Conservation (phyloP, 306 rosid species). For the Begonia loranthoides region DNA sequence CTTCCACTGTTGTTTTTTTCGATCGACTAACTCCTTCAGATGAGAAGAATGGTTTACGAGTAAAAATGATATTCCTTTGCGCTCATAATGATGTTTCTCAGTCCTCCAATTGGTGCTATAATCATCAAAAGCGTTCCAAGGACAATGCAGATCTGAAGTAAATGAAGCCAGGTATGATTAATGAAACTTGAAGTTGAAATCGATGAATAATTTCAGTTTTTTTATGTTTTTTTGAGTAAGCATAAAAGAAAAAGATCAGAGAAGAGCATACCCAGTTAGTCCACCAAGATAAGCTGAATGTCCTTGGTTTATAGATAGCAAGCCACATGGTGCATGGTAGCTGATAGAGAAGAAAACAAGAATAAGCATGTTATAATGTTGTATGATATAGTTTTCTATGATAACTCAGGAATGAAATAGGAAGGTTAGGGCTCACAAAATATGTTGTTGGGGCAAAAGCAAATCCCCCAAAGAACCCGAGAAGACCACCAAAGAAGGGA, state of each 20-base stretch:
- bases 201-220: not conserved
- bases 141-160: conserved; percentile 46
- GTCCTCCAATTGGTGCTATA: conserved; percentile 58
- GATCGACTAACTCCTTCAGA: no score
- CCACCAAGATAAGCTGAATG: conserved; percentile 46
- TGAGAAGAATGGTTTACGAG: conserved; percentile 4
- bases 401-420: not conserved
- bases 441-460: conserved; percentile 69
- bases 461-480: conserved; percentile 69
- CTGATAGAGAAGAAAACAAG: conserved; percentile 16
- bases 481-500: conserved; percentile 59
- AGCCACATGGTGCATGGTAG: conserved; percentile 77
- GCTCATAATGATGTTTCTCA: conserved; percentile 34
- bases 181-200: conserved; percentile 1
- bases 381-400: not conserved
- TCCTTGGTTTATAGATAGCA: conserved; percentile 37
- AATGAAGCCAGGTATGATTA: not conserved
- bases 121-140: conserved; percentile 47
- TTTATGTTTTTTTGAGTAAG: no score
- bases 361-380: not conserved
- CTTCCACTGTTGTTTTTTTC: no score
- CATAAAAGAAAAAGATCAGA: not conserved
- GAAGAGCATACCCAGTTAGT: conserved; percentile 50
- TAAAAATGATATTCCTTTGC: conserved; percentile 46
- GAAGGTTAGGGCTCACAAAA: conserved; percentile 25